A percentile compares a stretch with the other conserved stretches of the same genome.
Conservation (phyloP, 2,329 filamentous ascomycete species). For the Chalaropsis thielavioides region DNA sequence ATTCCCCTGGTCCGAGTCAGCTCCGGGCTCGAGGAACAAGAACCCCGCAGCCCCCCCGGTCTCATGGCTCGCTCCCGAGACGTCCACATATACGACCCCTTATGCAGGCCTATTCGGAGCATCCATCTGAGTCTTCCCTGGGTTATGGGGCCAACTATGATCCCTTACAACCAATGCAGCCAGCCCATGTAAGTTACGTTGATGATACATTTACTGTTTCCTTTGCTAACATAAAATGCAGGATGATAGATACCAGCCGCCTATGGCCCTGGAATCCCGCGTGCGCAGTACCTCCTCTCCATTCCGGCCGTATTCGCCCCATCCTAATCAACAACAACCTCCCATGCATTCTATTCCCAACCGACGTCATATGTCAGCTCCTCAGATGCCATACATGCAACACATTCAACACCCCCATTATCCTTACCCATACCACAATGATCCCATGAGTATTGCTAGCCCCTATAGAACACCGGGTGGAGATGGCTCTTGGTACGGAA, state of each 20-base stretch:
- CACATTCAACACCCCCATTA: conserved; percentile 6
- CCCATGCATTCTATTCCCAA: conserved; percentile 3
- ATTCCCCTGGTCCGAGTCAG: conserved; percentile 8
- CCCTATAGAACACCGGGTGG: conserved; percentile 1
- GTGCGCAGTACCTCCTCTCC: neutral
- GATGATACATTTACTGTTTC: neutral
- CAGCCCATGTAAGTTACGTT: conserved; percentile 3
- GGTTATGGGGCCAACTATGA: neutral
- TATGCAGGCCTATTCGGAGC: neutral
- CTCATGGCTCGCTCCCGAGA: neutral
- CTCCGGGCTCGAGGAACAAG: neutral
- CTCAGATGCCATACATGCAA: conserved; percentile 2
- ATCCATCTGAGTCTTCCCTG: neutral
- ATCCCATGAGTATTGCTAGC: neutral
- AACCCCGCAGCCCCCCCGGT: neutral
- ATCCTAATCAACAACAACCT: neutral
- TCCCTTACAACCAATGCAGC: neutral
- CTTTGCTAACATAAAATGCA: neutral
- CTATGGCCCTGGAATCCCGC: neutral
- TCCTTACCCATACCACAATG: neutral
- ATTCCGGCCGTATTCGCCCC: neutral
- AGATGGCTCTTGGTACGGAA: conserved; percentile 6
- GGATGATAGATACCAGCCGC: neutral
- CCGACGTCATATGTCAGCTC: conserved; percentile 11
- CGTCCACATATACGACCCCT: conserved; percentile 3